Base-by-base conservation (phyloP, 1,284 basidiomycete species). In the Xerocomus nothofagi region DNA sequence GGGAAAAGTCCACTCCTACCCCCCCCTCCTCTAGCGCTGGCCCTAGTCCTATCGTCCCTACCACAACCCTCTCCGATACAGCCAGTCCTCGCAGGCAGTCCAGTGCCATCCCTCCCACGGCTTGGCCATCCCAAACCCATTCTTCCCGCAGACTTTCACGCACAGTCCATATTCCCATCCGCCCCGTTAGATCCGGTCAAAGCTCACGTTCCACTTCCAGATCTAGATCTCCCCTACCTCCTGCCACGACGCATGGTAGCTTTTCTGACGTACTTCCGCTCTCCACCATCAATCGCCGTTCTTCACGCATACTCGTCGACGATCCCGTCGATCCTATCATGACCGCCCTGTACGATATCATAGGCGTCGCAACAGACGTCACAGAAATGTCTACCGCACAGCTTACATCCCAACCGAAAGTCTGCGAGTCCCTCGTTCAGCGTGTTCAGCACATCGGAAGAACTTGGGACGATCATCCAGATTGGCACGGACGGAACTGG, bases 401-500 rank as follows among this genome's bases (percentile, higher is more conserved):
- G 56, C 82, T 99, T 43, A 93, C 93, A 0, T 79, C 87, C 6
- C 84, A 90, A 51, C 85, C 94, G 30, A 91, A 93, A 63, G 71
- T 86, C 26, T 97, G 93, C 69, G 87, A 91, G 55, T 80, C 87
- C 55, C 81, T 96, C 54, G 94, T 99, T 27, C 86, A 92, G 61
- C 81, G 91, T 49, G 84, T 98, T 0, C 95, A 98, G 71, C 80
- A 79, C 51, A 90, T 98, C 56, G 97, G 97, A 49, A 88, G 86
- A 61, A 84, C 87, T 12, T 99, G 97, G 97, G 96, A 98, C 62
- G 92, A 95, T 49, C 91, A 98, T 69, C 91, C 94, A 10, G 93
- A 98, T 65, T 98, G 96, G 93, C 93, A 96, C 50, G 95, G 97
- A 12, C 82, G 96, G 48, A 93, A 90, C 51, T 99, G 97, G 97